Base-by-base conservation (phyloP, 192 early-diverging fungal genomes). In the Coemansia brasiliensis region DNA sequence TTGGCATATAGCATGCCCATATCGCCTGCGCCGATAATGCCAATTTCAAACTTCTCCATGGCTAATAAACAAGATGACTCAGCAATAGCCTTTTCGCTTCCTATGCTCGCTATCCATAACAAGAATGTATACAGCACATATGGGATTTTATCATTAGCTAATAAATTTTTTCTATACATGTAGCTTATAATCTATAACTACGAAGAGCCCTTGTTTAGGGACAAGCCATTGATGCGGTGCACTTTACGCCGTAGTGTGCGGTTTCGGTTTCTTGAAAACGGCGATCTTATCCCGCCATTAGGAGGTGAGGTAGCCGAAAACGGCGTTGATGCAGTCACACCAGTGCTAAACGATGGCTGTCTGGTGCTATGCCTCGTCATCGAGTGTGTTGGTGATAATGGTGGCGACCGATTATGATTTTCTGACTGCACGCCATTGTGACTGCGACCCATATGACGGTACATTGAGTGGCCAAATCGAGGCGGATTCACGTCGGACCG, bases 11-110 rank as follows among this genome's bases (percentile, higher is more conserved):
- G 84, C 53, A 84, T 81, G 35, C 94, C 96, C 94, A 98, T 98
- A 67, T 93, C 94, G 48, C 96, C 94, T 65, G 86, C 86, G 24
- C 96, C 96, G 50, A 98, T 96, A 55, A 98, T 88, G 18, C 96
- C 96, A 52, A 98, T 79, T 41, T 94, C 82, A 57, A 66, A 61
- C 20, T 48, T 55, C 12, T 38, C 44, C 16, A 61, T 40, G 29
- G 25, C 11, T 32, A 27, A 26, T 32, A 21, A 20, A 22, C 16
- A 52, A 17, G 20, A 35, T 52, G 51, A 52, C 51, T 38, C 51
- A 52, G 32, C 51, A 52, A 4, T 5, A 3, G 3, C 27, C 27
- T 6, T 29, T 29, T 29, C 1, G 32, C 1, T 35, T 35, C 32
- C 10, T 10, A 2, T 9, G 32, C 32, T 35, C 6, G 32, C 32